Evolutionary conservation across 2,329 filamentous ascomycete genomes (phyloP).

Genomic region (Penicillium aurantiogriseum): DNA sequence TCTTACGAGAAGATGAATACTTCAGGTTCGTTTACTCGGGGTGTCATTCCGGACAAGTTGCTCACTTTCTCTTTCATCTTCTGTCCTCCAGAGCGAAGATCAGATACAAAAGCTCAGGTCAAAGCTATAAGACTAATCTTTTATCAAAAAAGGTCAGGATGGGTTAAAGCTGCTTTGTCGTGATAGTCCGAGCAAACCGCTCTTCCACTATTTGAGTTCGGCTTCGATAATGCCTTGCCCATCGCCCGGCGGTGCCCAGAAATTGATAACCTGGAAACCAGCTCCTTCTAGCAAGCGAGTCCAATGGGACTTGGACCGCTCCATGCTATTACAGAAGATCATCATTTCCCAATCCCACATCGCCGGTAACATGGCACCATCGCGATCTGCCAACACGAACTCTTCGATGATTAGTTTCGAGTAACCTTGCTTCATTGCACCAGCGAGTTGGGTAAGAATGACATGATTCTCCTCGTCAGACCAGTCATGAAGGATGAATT

Average conservation of each 20-base stretch:
- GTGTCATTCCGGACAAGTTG: no score
- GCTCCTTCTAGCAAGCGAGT: conserved; percentile 28
- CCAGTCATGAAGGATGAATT: conserved; percentile 42
- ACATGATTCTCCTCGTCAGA: conserved; percentile 31
- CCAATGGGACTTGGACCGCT: conserved; percentile 38
- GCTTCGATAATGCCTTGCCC: conserved; percentile 11
- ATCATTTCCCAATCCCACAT: conserved; percentile 38
- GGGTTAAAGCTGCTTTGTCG: not conserved
- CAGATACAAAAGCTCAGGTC: no score
- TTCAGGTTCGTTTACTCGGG: no score
- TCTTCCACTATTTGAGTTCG: not conserved
- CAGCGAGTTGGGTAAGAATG: conserved; percentile 32
- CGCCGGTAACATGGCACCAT: conserved; percentile 25
- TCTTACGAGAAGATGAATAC: no score
- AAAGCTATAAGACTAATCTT: not conserved
- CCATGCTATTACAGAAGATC: conserved; percentile 28
- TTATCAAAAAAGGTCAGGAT: not conserved
- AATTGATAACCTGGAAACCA: conserved; percentile 34
- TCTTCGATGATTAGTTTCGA: conserved; percentile 45
- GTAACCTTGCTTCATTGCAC: conserved; percentile 34
- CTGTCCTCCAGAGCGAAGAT: no score
- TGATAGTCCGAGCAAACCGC: not conserved
- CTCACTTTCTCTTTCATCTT: no score
- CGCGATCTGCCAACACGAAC: conserved; percentile 35
- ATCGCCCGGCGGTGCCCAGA: conserved; percentile 10